phyloP scores from a whole-genome alignment of 495 filamentous ascomycete genomes.

The Aspergillus sclerotiicarbonarius region DNA sequence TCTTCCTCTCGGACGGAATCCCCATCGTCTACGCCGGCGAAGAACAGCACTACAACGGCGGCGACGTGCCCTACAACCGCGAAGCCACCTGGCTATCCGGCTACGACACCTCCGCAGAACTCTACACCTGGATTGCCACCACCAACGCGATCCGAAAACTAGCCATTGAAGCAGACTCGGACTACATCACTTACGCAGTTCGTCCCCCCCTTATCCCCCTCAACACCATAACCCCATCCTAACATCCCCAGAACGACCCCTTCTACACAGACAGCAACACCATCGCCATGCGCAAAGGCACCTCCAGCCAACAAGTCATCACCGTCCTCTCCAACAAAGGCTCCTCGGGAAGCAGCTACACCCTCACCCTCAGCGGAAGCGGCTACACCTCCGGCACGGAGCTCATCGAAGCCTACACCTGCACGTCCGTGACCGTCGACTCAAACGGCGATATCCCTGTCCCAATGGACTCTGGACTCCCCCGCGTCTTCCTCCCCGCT shows the following conservation, averaged over 20 bases:
- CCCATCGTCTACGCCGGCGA: slow-evolving; percentile 8
- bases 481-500: slow-evolving; percentile 1
- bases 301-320: slow-evolving; percentile 50
- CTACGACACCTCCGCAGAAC: slow-evolving; percentile 57
- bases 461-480: slow-evolving; percentile 22
- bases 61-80: slow-evolving; percentile 2
- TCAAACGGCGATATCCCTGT: slow-evolving; percentile 28
- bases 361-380: slow-evolving; percentile 41
- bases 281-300: slow-evolving; percentile 65
- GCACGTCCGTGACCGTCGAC: slow-evolving; percentile 35
- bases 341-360: slow-evolving; percentile 36
- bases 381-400: slow-evolving; percentile 30
- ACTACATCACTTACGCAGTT: slow-evolving; percentile 52
- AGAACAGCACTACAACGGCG: slow-evolving; percentile 2
- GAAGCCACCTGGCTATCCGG: slow-evolving; percentile 13
- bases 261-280: slow-evolving; percentile 56
- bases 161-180: slow-evolving; percentile 44
- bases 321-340: slow-evolving; percentile 60
- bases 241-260: slow-evolving; percentile 39
- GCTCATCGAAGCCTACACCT: slow-evolving; percentile 46
- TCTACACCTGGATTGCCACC: slow-evolving; percentile 61
- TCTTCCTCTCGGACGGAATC: slow-evolving; percentile 4
- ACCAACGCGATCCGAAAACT: slow-evolving; percentile 60
- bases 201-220: not conserved
- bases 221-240: not conserved